These are phyloP conservation scores for Lipomyces oligophaga DNA, from an alignment of 805 yeast species.

Conservation along the genomic window DNA sequence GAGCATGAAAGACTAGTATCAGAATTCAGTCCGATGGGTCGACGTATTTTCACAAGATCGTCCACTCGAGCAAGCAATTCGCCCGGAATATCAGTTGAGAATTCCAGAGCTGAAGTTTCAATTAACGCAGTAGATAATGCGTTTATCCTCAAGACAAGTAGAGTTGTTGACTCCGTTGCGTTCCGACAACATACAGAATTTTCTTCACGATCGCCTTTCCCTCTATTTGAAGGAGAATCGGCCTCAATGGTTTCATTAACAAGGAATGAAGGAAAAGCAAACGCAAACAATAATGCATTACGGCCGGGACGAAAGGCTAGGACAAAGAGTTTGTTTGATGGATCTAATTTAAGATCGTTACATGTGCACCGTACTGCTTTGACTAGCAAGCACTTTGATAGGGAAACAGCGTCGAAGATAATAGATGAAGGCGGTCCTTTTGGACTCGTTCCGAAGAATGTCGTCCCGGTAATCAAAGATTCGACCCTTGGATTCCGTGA, in stretches of 20 bases:
- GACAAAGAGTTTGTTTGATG: slow-evolving; percentile 8
- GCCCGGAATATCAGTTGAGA: too few species aligned
- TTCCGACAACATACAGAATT: slow-evolving; percentile 9
- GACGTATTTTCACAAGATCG: too few species aligned
- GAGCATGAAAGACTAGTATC: too few species aligned
- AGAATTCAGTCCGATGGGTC: too few species aligned
- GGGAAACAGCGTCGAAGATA: background rate
- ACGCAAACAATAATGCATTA: background rate
- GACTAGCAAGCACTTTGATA: slow-evolving; percentile 7
- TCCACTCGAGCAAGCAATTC: too few species aligned
- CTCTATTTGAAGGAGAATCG: background rate
- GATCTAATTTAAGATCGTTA: slow-evolving; percentile 15
- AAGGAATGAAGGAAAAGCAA: background rate
- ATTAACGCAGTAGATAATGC: too few species aligned
- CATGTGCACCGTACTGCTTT: slow-evolving; percentile 16
- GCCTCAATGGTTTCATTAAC: background rate
- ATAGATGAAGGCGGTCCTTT: slow-evolving; percentile 10
- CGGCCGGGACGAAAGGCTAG: slow-evolving; percentile 15
- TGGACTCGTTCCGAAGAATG: slow-evolving; percentile 15
- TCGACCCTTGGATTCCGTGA: slow-evolving; percentile 20
- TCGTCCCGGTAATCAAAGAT: slow-evolving; percentile 22
- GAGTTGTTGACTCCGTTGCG: slow-evolving; percentile 9
- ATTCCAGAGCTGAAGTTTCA: too few species aligned
- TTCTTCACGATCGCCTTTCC: slow-evolving; percentile 20
- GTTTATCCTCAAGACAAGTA: too few species aligned